phyloP scores from a whole-genome alignment of 2,329 filamentous ascomycete species.

The Penicillium freii region DNA sequence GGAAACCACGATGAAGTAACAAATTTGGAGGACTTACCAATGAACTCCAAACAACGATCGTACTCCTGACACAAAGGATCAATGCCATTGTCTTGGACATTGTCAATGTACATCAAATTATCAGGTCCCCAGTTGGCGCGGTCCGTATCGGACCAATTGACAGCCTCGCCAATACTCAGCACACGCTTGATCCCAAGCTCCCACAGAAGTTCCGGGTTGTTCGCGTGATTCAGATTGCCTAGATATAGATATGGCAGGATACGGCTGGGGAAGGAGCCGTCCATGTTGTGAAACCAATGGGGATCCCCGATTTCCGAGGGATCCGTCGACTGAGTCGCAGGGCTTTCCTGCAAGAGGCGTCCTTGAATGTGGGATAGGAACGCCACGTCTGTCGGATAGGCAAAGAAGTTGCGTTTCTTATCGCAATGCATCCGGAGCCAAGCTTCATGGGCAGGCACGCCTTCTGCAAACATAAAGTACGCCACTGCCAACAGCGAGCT shows the following conservation, averaged over 20 bases:
- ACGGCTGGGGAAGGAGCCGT: slow-evolving; percentile 86
- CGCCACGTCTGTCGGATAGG: slow-evolving; percentile 85
- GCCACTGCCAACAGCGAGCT: slow-evolving; percentile 83
- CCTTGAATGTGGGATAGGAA: slow-evolving; percentile 74
- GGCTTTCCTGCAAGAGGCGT: slow-evolving; percentile 62
- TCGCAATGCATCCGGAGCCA: slow-evolving; percentile 82
- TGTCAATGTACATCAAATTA: slow-evolving; percentile 76
- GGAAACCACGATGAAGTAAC: neutral
- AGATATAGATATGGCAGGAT: slow-evolving; percentile 94
- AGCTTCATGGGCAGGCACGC: slow-evolving; percentile 73
- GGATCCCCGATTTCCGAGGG: slow-evolving; percentile 53
- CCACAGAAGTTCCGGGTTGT: slow-evolving; percentile 79
- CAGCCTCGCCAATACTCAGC: slow-evolving; percentile 85
- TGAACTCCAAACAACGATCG: slow-evolving; percentile 80
- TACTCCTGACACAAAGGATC: slow-evolving; percentile 88
- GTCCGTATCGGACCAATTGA: slow-evolving; percentile 73
- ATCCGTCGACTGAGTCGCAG: slow-evolving; percentile 27
- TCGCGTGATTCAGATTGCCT: slow-evolving; percentile 88
- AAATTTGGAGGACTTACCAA: slow-evolving; percentile 62
- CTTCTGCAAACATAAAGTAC: slow-evolving; percentile 91
- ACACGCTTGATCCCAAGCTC: slow-evolving; percentile 82
- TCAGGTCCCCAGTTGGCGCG: slow-evolving; percentile 70
- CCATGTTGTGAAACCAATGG: slow-evolving; percentile 76
- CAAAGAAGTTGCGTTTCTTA: slow-evolving; percentile 89
- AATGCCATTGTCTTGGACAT: slow-evolving; percentile 94